A percentile compares a stretch with the other conserved stretches of the same genome.
These are phyloP conservation scores for Trichophaea hybrida DNA, from an alignment of 2,329 filamentous ascomycete genomes.

Conservation along the genomic window DNA sequence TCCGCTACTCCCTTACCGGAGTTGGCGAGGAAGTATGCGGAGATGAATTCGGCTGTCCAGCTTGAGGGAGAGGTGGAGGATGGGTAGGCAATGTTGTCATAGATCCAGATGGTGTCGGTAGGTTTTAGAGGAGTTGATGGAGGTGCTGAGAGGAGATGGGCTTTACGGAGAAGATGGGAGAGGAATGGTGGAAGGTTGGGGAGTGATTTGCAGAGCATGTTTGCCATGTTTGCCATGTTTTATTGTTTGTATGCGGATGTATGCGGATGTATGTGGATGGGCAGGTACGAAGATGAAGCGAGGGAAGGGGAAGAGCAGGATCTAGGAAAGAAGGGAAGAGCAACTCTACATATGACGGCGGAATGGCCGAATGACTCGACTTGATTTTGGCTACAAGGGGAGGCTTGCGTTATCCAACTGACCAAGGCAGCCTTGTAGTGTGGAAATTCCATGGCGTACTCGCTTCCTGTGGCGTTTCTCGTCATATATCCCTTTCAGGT, in stretches of 20 bases:
- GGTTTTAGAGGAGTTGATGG: background rate
- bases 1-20: slow-evolving; percentile 52
- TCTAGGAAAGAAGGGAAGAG: too few relatives aligned
- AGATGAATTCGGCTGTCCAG: slow-evolving; percentile 75
- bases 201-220: background rate
- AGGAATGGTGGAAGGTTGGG: slow-evolving; percentile 43
- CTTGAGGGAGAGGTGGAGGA: slow-evolving; percentile 32
- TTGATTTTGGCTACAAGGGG: too few relatives aligned
- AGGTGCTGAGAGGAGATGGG: slow-evolving; percentile 28
- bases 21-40: slow-evolving; percentile 63
- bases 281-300: too few relatives aligned
- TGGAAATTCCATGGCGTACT: too few relatives aligned
- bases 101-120: slow-evolving; percentile 64
- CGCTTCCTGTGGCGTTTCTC: too few relatives aligned
- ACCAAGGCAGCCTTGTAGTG: too few relatives aligned
- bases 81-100: slow-evolving; percentile 77
- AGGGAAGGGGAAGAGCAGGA: too few relatives aligned
- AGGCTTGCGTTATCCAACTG: too few relatives aligned
- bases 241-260: background rate
- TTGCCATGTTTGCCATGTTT: background rate
- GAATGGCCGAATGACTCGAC: too few relatives aligned
- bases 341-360: too few relatives aligned
- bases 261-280: background rate
- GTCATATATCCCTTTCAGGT: too few relatives aligned
- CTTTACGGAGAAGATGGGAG: slow-evolving; percentile 40